Evolutionary conservation across 495 filamentous ascomycete species (phyloP).

Genomic region (Talaromyces liani): DNA sequence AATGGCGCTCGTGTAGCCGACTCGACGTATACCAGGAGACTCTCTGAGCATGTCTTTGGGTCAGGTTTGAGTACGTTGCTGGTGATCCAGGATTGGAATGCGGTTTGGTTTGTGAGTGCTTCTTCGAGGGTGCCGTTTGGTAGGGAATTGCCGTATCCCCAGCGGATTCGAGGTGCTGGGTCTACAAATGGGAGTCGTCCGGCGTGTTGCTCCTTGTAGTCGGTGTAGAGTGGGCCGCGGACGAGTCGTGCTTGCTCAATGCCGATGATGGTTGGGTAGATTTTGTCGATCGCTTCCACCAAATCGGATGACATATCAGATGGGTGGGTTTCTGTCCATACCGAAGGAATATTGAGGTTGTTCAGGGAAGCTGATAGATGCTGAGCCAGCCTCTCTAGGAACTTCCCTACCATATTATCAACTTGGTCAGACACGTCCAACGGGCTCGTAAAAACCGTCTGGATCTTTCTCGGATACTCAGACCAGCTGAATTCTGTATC

Average conservation of each 20-base stretch:
- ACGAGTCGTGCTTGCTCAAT: slow-evolving; percentile 44
- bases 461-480: not conserved
- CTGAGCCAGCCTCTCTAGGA: not conserved
- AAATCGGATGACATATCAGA: slow-evolving; percentile 17
- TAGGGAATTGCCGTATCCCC: slow-evolving; percentile 41
- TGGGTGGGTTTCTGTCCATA: slow-evolving; percentile 35
- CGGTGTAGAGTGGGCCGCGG: slow-evolving; percentile 42
- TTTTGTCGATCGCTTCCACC: slow-evolving; percentile 27
- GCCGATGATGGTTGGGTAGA: slow-evolving; percentile 43
- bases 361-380: slow-evolving; percentile 16
- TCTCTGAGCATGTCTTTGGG: slow-evolving; percentile 31
- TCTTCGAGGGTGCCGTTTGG: slow-evolving; percentile 19
- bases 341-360: slow-evolving; percentile 23
- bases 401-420: not conserved
- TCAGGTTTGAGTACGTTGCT: slow-evolving; percentile 34
- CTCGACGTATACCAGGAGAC: slow-evolving; percentile 27
- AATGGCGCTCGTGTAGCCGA: slow-evolving; percentile 14
- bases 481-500: slow-evolving; percentile 30
- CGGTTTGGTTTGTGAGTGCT: slow-evolving; percentile 36
- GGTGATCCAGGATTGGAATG: slow-evolving; percentile 49
- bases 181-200: slow-evolving; percentile 47
- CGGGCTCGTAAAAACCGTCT: not conserved
- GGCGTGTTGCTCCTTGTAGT: slow-evolving; percentile 40
- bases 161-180: slow-evolving; percentile 46
- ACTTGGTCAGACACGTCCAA: not conserved